Base-by-base conservation (phyloP, 2,329 filamentous ascomycete genomes). In the Aspergillus sp. region DNA sequence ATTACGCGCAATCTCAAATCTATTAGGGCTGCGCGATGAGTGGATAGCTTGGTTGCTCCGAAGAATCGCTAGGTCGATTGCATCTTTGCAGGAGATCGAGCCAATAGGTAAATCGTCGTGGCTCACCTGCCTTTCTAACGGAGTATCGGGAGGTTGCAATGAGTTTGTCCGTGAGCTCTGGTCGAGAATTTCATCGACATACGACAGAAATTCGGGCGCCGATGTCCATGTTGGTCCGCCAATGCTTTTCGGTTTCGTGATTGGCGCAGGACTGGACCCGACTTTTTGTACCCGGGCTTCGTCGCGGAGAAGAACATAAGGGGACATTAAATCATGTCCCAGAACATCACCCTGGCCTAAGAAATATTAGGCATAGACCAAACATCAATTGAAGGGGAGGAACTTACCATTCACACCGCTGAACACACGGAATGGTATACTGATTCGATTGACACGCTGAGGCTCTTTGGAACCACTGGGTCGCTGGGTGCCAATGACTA, bases 1-100 rank as follows among this genome's bases (percentile, higher is more conserved):
- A 58, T 90, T 90, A 10, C 91, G 86, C 9, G 91, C 85, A 62
- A 98, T 97, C 61, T 95, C 90, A 63, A 97, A 98, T 33, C 90
- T 83, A 58, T 95, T 96, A n/a, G 85, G 81, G 60, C 87, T 90
- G 56, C 89, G 85, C 31, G 84, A 82, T n/a, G 81, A 78, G 36
- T 81, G 76, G 2, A 74, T 74, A 0, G 81, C 77, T 53, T 84
- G 71, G 53, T 89, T 89, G 60, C 88, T 90, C 51, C 88, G 83
- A 42, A 96, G 75, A 46, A 97, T 95, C 9, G 93, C 83, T 48
- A 95, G 77, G 60, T 96, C 88, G 57, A 98, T 95, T 13, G 88
- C 83, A 57, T 96, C 90, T 60, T 89, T 91, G 49, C 78, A 85
- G 2, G 80, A 82, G 3, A 77, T 68, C 1, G 76, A 71, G 32